These are phyloP conservation scores for Cryptococcus sp. DNA, from an alignment of 1,284 basidiomycete genomes.

Conservation along the genomic window DNA sequence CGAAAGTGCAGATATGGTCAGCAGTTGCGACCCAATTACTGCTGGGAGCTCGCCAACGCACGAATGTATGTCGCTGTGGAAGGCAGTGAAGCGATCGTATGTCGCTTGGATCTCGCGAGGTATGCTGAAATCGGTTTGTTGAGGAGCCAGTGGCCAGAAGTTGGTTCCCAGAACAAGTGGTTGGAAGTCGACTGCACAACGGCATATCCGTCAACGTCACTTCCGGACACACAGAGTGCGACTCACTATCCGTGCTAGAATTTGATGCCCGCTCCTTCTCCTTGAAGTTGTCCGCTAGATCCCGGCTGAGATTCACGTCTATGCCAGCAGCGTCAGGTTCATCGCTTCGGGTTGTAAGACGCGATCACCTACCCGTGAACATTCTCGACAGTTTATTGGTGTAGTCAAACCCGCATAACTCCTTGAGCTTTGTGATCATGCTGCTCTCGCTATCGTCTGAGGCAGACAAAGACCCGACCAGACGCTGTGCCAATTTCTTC, in stretches of 20 bases:
- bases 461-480: constrained; percentile 88
- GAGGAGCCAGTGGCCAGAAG: constrained; percentile 91
- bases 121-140: constrained; percentile 81
- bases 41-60: constrained; percentile 4
- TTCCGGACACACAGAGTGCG: not conserved
- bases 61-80: constrained; percentile 74
- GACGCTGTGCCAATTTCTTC: constrained; percentile 91
- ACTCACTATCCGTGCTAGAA: constrained; percentile 58
- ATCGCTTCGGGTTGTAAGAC: not conserved
- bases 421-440: constrained; percentile 99
- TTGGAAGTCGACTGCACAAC: constrained; percentile 71
- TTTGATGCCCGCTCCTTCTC: constrained; percentile 77
- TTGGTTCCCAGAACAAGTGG: constrained; percentile 94
- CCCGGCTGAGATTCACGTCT: constrained; percentile 96
- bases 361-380: constrained; percentile 75
- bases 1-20: not conserved
- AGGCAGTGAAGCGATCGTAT: constrained; percentile 89
- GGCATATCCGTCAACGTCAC: not conserved
- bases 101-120: constrained; percentile 83
- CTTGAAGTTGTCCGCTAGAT: constrained; percentile 95
- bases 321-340: not conserved
- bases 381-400: constrained; percentile 97
- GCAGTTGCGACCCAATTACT: not conserved
- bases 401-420: constrained; percentile 97
- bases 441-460: constrained; percentile 96